Evolutionary conservation across 179 eudicot species (phyloP).

Genomic region (Silene coronaria): DNA sequence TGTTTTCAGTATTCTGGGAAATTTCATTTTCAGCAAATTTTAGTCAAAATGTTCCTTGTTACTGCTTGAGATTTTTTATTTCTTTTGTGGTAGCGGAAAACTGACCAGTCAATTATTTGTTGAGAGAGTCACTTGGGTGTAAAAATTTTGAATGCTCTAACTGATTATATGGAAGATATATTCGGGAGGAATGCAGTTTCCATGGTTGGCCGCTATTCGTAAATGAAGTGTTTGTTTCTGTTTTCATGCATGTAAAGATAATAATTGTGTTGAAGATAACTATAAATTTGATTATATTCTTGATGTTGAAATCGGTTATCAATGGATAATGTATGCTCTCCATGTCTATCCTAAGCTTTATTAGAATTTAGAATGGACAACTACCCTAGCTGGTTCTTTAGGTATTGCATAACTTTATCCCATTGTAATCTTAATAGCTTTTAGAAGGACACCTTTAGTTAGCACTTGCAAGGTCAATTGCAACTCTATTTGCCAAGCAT

Average conservation of each 20-base stretch:
- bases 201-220: not conserved
- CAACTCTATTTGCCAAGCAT: constrained; percentile 6
- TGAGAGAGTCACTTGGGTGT: too few species aligned
- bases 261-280: not conserved
- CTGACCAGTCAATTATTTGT: not conserved
- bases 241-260: not conserved
- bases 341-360: constrained; percentile 10
- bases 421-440: constrained; percentile 15
- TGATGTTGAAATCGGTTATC: constrained; percentile 19
- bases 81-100: not conserved
- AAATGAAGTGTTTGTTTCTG: not conserved
- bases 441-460: constrained; percentile 5
- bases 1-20: not conserved
- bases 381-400: constrained; percentile 15
- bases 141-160: not conserved
- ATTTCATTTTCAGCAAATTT: not conserved
- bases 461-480: not conserved
- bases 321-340: constrained; percentile 16
- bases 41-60: not conserved
- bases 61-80: not conserved
- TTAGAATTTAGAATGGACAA: constrained; percentile 15
- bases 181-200: not conserved
- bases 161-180: not conserved
- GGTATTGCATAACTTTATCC: constrained; percentile 6
- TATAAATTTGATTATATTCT: constrained; percentile 18